Base-by-base conservation (phyloP, 2,329 filamentous ascomycete species). In the Coniochaeta sp. region DNA sequence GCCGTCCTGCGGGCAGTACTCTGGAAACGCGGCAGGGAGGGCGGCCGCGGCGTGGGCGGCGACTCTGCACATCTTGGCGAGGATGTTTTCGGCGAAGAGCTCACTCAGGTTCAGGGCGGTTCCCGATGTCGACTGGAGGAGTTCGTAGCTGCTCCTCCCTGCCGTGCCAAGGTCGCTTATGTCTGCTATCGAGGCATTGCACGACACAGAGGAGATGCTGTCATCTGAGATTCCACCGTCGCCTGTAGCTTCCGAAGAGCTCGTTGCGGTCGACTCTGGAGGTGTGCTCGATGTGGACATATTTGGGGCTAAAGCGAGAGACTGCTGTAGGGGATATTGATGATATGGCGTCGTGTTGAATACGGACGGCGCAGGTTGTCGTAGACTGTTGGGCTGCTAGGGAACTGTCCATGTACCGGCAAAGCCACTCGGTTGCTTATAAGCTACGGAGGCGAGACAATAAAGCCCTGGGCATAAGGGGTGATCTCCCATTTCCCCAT, bases 11-110 rank as follows among this genome's bases (percentile, higher is more conserved):
- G 55, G 59, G 28, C 61, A 59, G 16, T 61, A 62, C 22, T 62
- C 61, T 2, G 61, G 61, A 57, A 59, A 59, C 22, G 19, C 42
- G 17, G 19, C 14, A 4, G 42, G 42, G 12, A 8, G 42, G 10
- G 19, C 12, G 7, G 14, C 12, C 24, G 24, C 19, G 44, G 24
- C 19, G n/a, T 57, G 59, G 1, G 59, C 59, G 5, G 63, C 63
- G 10, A 61, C 61, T 24, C 63, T 60, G 34, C 58, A 60, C 2
- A 60, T 42, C 22, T 65, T 65, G 55, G 63, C 63, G 0, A 61
- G 38, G 14, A 65, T 59, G 57, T 60, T 62, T 44, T 62, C 55
- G 30, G 26, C 50, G 32, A 61, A 61, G 38, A 54, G 38, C 22
- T 55, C 36, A 19, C 42, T 30, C 38, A 44, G 47, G 19, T 55